phyloP scores from a whole-genome alignment of 2,329 filamentous ascomycete genomes.

The Claviceps digitariae region DNA sequence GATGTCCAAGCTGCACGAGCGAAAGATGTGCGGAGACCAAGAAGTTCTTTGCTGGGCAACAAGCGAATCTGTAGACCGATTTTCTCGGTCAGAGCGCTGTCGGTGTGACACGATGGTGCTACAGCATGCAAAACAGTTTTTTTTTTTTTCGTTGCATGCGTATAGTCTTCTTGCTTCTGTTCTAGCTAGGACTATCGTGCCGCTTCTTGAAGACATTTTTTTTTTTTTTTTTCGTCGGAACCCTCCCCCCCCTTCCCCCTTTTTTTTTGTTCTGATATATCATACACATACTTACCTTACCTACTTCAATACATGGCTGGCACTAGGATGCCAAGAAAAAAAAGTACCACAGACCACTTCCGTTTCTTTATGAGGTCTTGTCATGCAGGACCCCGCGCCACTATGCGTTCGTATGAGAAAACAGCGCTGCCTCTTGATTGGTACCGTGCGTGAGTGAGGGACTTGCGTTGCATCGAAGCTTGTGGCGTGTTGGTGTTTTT shows the following conservation, averaged over 20 bases:
- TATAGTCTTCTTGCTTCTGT: not conserved
- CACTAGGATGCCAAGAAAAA: not conserved
- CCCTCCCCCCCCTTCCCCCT: no score
- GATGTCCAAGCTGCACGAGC: conserved; percentile 88
- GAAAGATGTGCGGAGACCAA: conserved; percentile 72
- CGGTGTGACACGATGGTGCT: conserved; percentile 3
- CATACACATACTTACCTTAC: not conserved
- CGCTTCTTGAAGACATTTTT: not conserved
- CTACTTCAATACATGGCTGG: not conserved
- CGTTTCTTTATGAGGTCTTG: not conserved
- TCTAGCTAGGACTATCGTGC: not conserved
- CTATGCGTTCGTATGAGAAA: not conserved
- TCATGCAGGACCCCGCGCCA: not conserved
- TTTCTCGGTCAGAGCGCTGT: not conserved
- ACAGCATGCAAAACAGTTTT: conserved; percentile 1
- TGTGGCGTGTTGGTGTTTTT: no score
- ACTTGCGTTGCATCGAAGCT: not conserved
- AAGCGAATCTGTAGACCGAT: conserved; percentile 12
- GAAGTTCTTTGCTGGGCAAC: conserved; percentile 44
- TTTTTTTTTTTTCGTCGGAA: not conserved
- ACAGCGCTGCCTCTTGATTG: not conserved
- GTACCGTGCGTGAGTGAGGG: no score
- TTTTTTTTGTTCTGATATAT: not conserved
- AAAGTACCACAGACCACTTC: not conserved
- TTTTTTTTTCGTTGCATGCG: not conserved